phyloP scores from a whole-genome alignment of 345 rosid species.

The Rhodamnia argentea region DNA sequence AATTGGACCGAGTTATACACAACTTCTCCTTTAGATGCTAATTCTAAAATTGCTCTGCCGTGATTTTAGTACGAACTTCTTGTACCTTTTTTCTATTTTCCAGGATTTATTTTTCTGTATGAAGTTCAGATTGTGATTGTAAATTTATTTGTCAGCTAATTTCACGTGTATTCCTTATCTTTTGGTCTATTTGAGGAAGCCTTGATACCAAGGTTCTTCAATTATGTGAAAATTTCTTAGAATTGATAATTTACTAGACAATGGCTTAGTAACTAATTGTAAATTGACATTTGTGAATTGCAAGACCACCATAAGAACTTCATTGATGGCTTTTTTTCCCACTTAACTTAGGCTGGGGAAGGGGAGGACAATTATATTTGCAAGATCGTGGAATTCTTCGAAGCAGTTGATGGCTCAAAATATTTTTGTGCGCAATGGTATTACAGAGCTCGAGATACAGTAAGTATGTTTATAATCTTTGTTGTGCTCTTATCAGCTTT shows the following conservation, averaged over 20 bases:
- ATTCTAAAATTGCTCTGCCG: background rate
- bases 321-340: background rate
- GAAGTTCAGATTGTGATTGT: background rate
- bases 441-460: slow-evolving; percentile 61
- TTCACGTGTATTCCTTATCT: background rate
- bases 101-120: background rate
- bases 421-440: slow-evolving; percentile 69
- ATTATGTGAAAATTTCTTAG: background rate
- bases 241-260: background rate
- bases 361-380: slow-evolving; percentile 34
- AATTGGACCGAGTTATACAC: background rate
- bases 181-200: background rate
- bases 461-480: slow-evolving; percentile 10
- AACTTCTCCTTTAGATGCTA: background rate
- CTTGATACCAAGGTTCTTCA: background rate
- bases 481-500: background rate
- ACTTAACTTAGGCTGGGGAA: slow-evolving; percentile 28
- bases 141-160: background rate
- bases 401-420: slow-evolving; percentile 21
- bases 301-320: background rate
- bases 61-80: too few relatives aligned
- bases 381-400: slow-evolving; percentile 52
- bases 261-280: background rate
- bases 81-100: background rate
- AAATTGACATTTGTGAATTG: background rate